Percentiles rank a stretch among this genome's conserved stretches.
Conservation (phyloP, 371 early-diverging fungal genomes). For the Actinomortierella ambigua region DNA sequence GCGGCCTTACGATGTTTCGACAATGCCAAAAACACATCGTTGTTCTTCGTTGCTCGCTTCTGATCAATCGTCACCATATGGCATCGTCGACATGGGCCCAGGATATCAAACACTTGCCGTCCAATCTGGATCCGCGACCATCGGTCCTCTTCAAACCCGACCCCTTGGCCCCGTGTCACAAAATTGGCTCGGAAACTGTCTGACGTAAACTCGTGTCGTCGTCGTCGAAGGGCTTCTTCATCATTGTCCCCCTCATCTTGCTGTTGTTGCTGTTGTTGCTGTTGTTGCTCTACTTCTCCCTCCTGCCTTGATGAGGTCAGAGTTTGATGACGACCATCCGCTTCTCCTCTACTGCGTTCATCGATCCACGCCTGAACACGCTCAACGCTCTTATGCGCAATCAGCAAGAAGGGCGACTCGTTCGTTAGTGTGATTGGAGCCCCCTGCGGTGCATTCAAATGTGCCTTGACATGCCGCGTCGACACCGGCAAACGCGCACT, state of each 20-base stretch:
- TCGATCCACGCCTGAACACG: constrained; percentile 52
- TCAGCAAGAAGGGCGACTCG: constrained; percentile 66
- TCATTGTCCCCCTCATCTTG: constrained; percentile 4
- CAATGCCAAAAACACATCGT: constrained; percentile 49
- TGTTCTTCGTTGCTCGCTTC: constrained; percentile 51
- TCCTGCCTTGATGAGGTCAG: too few species aligned
- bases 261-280: too few species aligned
- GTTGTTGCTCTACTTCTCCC: too few species aligned
- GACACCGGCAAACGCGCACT: constrained; percentile 1
- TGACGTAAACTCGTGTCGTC: constrained; percentile 41
- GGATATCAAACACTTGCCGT: constrained; percentile 50
- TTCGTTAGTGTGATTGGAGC: constrained; percentile 59
- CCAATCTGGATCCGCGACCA: constrained; percentile 54
- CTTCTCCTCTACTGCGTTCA: constrained; percentile 34
- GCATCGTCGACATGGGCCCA: constrained; percentile 69
- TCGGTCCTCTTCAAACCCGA: constrained; percentile 63
- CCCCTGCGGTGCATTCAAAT: constrained; percentile 27
- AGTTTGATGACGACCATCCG: constrained; percentile 13
- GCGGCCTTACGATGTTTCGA: constrained; percentile 42
- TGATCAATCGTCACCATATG: constrained; percentile 71
- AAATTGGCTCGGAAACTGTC: constrained; percentile 65
- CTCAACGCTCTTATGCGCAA: constrained; percentile 57
- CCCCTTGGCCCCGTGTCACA: constrained; percentile 45
- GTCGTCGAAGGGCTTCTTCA: constrained; percentile 14
- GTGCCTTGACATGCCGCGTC: constrained; percentile 42